Base-by-base conservation (phyloP, 768 basidiomycete species). In the Rhodotorula paludigena region DNA sequence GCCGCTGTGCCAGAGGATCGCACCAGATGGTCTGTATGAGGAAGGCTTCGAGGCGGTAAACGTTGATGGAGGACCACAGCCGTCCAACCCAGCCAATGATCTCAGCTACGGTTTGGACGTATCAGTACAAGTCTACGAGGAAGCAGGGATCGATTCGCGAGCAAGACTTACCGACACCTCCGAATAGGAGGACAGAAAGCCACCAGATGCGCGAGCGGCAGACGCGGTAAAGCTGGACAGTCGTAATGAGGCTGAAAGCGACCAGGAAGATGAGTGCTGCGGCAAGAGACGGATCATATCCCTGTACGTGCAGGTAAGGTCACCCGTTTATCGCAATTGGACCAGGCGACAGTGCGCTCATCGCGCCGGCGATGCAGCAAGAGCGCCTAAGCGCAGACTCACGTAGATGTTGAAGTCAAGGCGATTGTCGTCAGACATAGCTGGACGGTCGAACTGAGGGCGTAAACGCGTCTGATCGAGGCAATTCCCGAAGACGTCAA, bases 141-240 rank as follows among this genome's bases (percentile, higher is more conserved):
- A 0, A 23, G 35, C 21, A 44, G 28, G 52, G 23, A 32, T 1
- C 25, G 3, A 7, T 3, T 28, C 20, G 52, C n/a, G 48, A 35
- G 9, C 4, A 23, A 11, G 28, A 44, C 41, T 32, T 25, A 58
- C 58, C 39, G 32, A 53, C 1, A 2, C 78, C 77, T 3, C 75
- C 72, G 16, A 78, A 67, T 9, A 76, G 64, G 18, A 77, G 77
- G 1, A 77, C 77, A 59, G 63, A 72, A 52, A 78, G 67, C 72
- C 77, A 74, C 77, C 77, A 79, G 64, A 75, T 76, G 45, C 74
- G 73, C 32, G 68, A 70, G 51, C 76, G 63, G 25, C 76, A 42
- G 11, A 74, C 75, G 10, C 72, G 66, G 14, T 41, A 70, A 11
- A 68, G 33, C 52, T 79, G 78, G 0, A 68, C 45, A 21, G 76